These are phyloP conservation scores for Xylaria venustula DNA, from an alignment of 495 filamentous ascomycete species.

Conservation along the genomic window DNA sequence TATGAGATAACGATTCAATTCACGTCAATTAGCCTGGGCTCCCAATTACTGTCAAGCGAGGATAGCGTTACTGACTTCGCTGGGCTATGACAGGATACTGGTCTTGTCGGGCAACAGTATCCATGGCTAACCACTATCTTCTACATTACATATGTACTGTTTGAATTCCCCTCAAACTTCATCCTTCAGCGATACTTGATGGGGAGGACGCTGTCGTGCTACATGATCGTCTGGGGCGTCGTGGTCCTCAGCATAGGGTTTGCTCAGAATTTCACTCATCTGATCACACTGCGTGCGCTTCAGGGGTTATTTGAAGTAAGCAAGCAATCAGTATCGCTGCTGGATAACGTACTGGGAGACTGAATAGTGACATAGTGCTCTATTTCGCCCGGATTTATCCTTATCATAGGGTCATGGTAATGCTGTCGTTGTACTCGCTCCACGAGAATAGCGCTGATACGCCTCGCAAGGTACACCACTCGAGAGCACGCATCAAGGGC, in stretches of 20 bases:
- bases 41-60: not conserved
- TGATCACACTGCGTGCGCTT: conserved; percentile 30
- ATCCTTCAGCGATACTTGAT: conserved; percentile 31
- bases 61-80: not conserved
- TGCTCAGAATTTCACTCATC: conserved; percentile 33
- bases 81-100: conserved; percentile 22
- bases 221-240: conserved; percentile 34
- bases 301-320: conserved; percentile 37
- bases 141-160: conserved; percentile 33
- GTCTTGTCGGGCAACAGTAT: conserved; percentile 32
- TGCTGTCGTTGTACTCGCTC: conserved; percentile 10
- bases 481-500: conserved; percentile 35
- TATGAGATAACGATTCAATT: not conserved
- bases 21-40: not conserved
- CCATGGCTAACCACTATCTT: conserved; percentile 34
- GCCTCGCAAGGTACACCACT: conserved; percentile 33
- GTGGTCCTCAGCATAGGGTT: conserved; percentile 30
- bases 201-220: conserved; percentile 33
- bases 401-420: conserved; percentile 28
- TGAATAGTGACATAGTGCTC: conserved; percentile 23
- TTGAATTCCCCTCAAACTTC: conserved; percentile 33
- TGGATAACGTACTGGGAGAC: not conserved
- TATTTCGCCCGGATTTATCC: conserved; percentile 40
- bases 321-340: not conserved
- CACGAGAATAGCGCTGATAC: conserved; percentile 27